Evolutionary conservation across 768 basidiomycete genomes (phyloP), one percentile per base, ranked within the genome.

Genomic region (Mycena vulgaris): DNA sequence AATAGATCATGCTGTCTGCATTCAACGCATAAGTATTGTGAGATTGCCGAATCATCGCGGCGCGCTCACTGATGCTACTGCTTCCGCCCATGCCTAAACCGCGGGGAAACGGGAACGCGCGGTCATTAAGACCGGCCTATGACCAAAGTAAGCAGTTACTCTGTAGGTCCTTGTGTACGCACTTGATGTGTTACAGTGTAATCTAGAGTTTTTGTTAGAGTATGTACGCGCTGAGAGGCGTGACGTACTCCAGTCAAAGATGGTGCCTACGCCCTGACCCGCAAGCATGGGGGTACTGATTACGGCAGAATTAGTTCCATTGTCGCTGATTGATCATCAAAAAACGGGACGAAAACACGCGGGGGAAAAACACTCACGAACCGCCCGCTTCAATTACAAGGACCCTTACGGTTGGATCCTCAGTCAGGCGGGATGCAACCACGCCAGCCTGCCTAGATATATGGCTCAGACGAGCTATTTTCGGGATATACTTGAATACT

Each of bases 31-130:
- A 56, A 21, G 0, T 21, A 25, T 6, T 37, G 35, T 56, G 59
- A 27, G 14, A 30, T n/a, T 30, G 4, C 19, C 31, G 23, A 35
- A 14, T 13, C 3, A 30, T 13, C 45, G 19, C 14, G 49, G 27
- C 16, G 19, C 69, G 5, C 78, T 25, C 45, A 81, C 80, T 81
- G 64, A 78, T 74, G 30, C 74, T 69, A 62, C 77, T 80, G 25
- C 70, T 70, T 5, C 80, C 81, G 14, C 81, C 80, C 11, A 82
- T 57, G n/a, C 79, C 70, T 42, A 68, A 67, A 0, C 81, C 81
- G 30, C 80, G 69, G 2, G 76, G 75, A 52, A 75, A 78, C n/a
- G 72, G 55, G 28, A 80, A 63, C 19, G 71, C 42, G n/a, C 78
- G 75, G 11, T 74, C 75, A 53, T 75, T 73, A 2, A 81, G 66